phyloP scores from a whole-genome alignment of 2,329 filamentous ascomycete species.

The Drechslerella dactyloides region DNA sequence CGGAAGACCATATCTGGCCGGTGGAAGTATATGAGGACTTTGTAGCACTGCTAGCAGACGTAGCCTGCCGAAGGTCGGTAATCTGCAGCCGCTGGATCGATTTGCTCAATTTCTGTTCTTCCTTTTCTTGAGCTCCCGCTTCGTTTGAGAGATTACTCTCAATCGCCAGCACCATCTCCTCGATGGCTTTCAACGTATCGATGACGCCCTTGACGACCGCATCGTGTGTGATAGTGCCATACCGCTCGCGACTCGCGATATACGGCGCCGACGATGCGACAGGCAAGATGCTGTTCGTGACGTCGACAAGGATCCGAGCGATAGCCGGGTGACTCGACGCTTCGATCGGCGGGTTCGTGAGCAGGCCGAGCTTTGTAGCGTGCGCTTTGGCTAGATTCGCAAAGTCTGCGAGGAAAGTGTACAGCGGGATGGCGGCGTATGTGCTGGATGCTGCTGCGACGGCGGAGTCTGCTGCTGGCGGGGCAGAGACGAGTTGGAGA shows the following conservation, averaged over 20 bases:
- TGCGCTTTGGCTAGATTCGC: constrained; percentile 46
- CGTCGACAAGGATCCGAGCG: constrained; percentile 35
- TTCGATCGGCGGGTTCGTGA: constrained; percentile 40
- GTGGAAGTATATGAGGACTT: constrained; percentile 48
- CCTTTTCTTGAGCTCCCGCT: not conserved
- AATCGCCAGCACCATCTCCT: constrained; percentile 55
- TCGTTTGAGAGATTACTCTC: constrained; percentile 27
- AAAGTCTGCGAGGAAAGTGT: constrained; percentile 44
- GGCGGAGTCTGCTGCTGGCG: constrained; percentile 17
- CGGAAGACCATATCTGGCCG: constrained; percentile 46
- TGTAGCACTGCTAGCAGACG: constrained; percentile 8
- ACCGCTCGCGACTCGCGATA: constrained; percentile 39
- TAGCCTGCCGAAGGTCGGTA: constrained; percentile 29
- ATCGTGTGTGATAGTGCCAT: constrained; percentile 35
- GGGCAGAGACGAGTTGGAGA: constrained; percentile 25
- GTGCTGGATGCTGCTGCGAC: constrained; percentile 12
- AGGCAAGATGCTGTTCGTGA: constrained; percentile 31
- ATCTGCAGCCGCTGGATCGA: constrained; percentile 9
- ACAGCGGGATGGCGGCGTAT: constrained; percentile 31
- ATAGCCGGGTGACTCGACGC: constrained; percentile 33
- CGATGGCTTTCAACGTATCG: constrained; percentile 58
- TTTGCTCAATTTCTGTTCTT: not conserved
- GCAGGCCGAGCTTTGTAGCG: constrained; percentile 36
- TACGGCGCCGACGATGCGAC: constrained; percentile 40
- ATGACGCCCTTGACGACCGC: constrained; percentile 38